Conservation (phyloP, 768 basidiomycete species). For the Tricholoma sp. region DNA sequence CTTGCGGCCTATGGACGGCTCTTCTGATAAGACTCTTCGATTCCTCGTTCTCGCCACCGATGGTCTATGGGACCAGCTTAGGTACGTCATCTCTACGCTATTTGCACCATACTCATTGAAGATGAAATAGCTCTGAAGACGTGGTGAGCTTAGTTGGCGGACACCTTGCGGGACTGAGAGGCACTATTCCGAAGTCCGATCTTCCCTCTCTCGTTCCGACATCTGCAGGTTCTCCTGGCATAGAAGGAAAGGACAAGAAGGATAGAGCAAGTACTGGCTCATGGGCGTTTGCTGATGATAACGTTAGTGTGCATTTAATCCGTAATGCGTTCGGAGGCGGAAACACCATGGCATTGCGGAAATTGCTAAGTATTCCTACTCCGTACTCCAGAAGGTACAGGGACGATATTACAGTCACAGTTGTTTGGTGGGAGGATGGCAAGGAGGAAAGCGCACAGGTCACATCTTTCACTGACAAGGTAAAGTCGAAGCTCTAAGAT, state of each 20-base stretch:
- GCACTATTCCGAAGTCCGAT: conserved; percentile 53
- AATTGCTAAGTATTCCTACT: conserved; percentile 75
- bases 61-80: conserved; percentile 69
- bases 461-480: conserved; percentile 31
- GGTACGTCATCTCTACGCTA: conserved; percentile 20
- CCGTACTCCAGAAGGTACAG: conserved; percentile 72
- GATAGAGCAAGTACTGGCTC: conserved; percentile 35
- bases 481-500: conserved; percentile 48
- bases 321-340: conserved; percentile 92
- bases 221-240: conserved; percentile 43
- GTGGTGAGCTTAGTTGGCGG: conserved; percentile 85
- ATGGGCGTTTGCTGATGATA: conserved; percentile 80
- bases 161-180: conserved; percentile 68
- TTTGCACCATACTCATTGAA: not conserved
- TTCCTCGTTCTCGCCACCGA: conserved; percentile 92
- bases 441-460: conserved; percentile 37
- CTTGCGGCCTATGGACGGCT: conserved; percentile 25
- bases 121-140: conserved; percentile 59
- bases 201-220: conserved; percentile 56
- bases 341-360: conserved; percentile 51
- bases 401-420: conserved; percentile 84
- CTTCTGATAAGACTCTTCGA: conserved; percentile 38
- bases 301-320: conserved; percentile 77
- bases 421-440: conserved; percentile 79
- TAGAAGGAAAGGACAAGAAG: conserved; percentile 60